Evolutionary conservation across 495 filamentous ascomycete species (phyloP), one percentile per base, ranked within the genome.

Genomic region (Cercophora newfieldiana): DNA sequence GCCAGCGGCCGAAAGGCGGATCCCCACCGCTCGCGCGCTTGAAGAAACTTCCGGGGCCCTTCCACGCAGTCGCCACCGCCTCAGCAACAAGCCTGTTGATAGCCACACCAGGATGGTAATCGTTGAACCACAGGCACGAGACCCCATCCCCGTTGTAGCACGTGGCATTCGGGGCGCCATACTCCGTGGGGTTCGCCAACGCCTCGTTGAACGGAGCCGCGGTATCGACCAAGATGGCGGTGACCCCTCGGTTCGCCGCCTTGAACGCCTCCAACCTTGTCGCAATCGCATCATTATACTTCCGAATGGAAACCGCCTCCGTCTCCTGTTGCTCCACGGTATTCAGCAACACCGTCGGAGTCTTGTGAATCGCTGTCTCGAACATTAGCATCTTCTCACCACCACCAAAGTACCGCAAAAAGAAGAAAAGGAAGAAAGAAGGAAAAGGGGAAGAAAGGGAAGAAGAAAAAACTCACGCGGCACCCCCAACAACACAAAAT

Each of bases 401-500:
- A 60, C 24, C 18, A 16, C 59, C 59, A 51, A 49, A 50, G 3
- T 1, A 12, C 16, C 19, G 7, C 31, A 22, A 2, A 26, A 29
- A 7, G 2, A 21, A n/a, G 8, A 25, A 4, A 19, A 49, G 6
- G 3, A 21, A 22, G 2, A 51, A 1, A 4, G 47, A 68, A 61
- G 12, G 48, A 19, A 53, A 53, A 49, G 33, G 2, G 26, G 31
- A 61, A 48, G 53, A 57, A 44, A 24, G 1, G 14, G 47, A 1
- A 6, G 26, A 29, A 7, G 29, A 12, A 49, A 64, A 49, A 57
- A 72, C 77, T 49, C 64, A 79, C 77, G 87, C 0, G 91, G 92
- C 2, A 92, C 90, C 61, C 87, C 88, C 65, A 94, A 63, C 71
- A 94, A 84, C n/a, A 90, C 75, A 72, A 93, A 93, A 66, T 90